Evolutionary conservation across 257 asterid genomes (phyloP).

Genomic region (Rhazya stricta): DNA sequence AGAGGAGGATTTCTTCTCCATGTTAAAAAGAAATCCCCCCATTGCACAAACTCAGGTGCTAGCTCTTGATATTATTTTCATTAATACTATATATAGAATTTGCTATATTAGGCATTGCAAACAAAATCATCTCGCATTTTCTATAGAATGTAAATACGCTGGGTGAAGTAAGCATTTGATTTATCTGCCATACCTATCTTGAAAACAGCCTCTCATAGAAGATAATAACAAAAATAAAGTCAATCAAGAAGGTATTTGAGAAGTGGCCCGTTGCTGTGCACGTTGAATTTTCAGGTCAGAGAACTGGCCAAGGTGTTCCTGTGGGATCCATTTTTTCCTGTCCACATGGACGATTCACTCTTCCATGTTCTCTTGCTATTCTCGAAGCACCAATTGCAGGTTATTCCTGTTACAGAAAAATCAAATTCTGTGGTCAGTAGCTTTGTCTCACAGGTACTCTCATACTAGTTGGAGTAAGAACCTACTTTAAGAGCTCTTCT

Average conservation of each 20-base stretch:
- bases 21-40: conserved; percentile 8
- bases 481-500: background rate
- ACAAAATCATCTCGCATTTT: background rate
- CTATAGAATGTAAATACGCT: background rate
- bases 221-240: background rate
- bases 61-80: background rate
- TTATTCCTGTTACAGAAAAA: conserved; percentile 10
- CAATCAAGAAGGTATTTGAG: background rate
- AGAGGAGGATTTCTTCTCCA: conserved; percentile 6
- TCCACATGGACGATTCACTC: conserved; percentile 9
- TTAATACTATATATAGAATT: background rate
- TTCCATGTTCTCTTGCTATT: conserved; percentile 17
- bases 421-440: conserved; percentile 5
- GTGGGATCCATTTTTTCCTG: conserved; percentile 1
- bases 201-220: background rate
- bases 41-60: conserved; percentile 17
- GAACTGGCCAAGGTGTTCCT: conserved; percentile 5
- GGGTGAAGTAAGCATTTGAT: background rate
- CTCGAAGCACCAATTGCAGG: conserved; percentile 15
- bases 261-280: background rate
- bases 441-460: conserved; percentile 13
- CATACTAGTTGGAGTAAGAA: background rate
- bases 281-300: conserved; percentile 1
- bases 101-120: background rate
- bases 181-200: background rate